Evolutionary conservation across 1,284 basidiomycete genomes (phyloP), one percentile per base, ranked within the genome.

Genomic region (Sporisorium graminicola): DNA sequence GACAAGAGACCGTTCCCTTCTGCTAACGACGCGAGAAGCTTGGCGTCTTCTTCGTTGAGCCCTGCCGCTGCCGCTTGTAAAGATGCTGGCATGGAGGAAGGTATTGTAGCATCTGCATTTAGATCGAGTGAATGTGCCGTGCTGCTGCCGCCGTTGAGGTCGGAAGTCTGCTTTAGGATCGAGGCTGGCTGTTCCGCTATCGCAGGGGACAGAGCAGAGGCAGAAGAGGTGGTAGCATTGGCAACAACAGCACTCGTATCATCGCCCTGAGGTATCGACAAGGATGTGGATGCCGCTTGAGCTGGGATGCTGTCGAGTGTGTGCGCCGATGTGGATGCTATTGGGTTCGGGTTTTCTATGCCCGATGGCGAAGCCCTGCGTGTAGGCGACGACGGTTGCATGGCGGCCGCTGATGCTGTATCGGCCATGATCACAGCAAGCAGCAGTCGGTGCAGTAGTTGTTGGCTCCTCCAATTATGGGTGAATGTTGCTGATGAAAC

Each of bases 21-120:
- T 29, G 77, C 72, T 26, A 78, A 53, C 1, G 77, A 79, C 4
- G 76, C 79, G 5, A 79, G 50, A n/a, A 79, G 63, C 65, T 74
- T 70, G 20, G 79, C 79, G 63, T 80, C 74, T 33, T 77, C 74
- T 47, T 79, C 78, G 24, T 77, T 77, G 26, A 77, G 65, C 26
- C 68, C 74, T 3, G 68, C 60, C 4, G 58, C 52, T 33, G 62
- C 66, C 7, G 62, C 63, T 26, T 71, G 62, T 37, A 65, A 40
- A 10, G 58, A 56, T 4, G 65, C 57, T 31, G 65, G 62, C 56
- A 68, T 58, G 54, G 62, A 58, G 24, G 58, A 31, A 9, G 59
- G 4, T 47, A 58, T 56, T 27, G 64, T 35, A 1, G 26, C 44
- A 27, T 58, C 46, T 47, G 54, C 40, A 31, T 47, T 51, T 1